These are phyloP conservation scores for Pachysandra terminalis DNA, from an alignment of 164 flowering plant species.

Conservation along the genomic window DNA sequence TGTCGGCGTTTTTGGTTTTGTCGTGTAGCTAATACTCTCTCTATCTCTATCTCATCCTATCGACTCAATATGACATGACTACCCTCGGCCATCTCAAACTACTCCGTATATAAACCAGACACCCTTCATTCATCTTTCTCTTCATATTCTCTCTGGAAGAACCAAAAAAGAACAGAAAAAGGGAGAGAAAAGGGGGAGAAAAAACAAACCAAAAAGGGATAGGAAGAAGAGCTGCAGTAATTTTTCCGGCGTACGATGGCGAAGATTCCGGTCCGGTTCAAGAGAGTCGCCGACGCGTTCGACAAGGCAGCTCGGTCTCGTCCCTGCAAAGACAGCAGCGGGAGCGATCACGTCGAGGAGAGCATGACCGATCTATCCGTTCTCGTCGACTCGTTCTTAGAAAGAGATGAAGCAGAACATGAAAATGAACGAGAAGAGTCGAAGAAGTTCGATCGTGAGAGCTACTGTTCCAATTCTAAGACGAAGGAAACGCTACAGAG, in stretches of 20 bases:
- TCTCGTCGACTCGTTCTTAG: conserved; percentile 62
- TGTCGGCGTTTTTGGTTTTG: too few species aligned
- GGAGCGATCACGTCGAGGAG: conserved; percentile 58
- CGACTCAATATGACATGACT: too few species aligned
- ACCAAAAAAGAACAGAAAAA: too few species aligned
- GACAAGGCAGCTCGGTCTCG: conserved; percentile 34
- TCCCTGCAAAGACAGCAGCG: conserved; percentile 55
- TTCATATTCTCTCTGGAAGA: too few species aligned
- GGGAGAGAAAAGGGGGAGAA: too few species aligned
- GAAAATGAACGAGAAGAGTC: too few species aligned
- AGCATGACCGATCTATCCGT: conserved; percentile 42
- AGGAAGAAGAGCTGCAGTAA: background rate
- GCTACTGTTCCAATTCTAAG: conserved; percentile 21
- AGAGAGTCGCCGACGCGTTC: conserved; percentile 47
- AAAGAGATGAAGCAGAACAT: conserved; percentile 17
- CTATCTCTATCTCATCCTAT: too few species aligned
- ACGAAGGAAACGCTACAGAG: conserved; percentile 26
- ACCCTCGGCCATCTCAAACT: too few species aligned
- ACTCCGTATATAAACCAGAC: too few species aligned
- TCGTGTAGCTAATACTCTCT: too few species aligned
- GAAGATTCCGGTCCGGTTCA: conserved; percentile 31
- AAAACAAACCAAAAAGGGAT: background rate
- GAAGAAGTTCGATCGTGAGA: conserved; percentile 14
- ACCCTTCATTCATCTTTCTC: too few species aligned
- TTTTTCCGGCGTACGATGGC: background rate